phyloP scores from a whole-genome alignment of 1,284 basidiomycete genomes.

The Cystobasidium pallidum region DNA sequence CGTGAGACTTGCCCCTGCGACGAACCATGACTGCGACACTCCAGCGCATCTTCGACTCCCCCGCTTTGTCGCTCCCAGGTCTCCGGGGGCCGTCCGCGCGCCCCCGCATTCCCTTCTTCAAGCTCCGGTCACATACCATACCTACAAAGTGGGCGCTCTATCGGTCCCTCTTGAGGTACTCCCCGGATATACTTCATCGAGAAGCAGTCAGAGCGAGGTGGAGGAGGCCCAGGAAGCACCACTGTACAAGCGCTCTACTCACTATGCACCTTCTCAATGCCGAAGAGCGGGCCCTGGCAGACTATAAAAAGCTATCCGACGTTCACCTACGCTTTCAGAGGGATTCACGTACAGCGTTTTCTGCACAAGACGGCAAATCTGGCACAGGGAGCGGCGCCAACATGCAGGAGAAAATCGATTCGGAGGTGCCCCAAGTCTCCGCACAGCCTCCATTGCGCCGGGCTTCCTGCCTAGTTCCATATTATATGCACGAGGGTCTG shows the following conservation, averaged over 20 bases:
- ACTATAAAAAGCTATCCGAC: slow-evolving; percentile 1
- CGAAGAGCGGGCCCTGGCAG: slow-evolving; percentile 17
- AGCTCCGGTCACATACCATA: slow-evolving; percentile 70
- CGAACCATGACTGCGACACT: too few species aligned
- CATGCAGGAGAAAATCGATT: neutral
- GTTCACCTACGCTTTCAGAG: neutral
- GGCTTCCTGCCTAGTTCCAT: neutral
- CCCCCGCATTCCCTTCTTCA: slow-evolving; percentile 70
- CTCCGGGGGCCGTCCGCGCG: slow-evolving; percentile 58
- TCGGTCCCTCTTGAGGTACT: slow-evolving; percentile 66
- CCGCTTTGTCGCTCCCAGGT: neutral
- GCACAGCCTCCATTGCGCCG: neutral
- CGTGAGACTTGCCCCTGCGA: too few species aligned
- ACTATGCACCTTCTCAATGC: neutral
- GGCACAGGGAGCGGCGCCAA: too few species aligned
- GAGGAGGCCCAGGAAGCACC: slow-evolving; percentile 8
- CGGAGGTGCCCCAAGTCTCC: neutral
- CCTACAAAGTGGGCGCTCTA: slow-evolving; percentile 77
- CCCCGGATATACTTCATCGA: slow-evolving; percentile 56
- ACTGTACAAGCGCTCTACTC: slow-evolving; percentile 9
- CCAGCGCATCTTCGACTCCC: slow-evolving; percentile 1
- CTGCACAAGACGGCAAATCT: neutral
- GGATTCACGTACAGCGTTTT: neutral
- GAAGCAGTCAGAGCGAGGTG: neutral
- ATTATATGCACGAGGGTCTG: neutral